phyloP scores from a whole-genome alignment of 2,329 filamentous ascomycete genomes.

The Daldinia sp. region DNA sequence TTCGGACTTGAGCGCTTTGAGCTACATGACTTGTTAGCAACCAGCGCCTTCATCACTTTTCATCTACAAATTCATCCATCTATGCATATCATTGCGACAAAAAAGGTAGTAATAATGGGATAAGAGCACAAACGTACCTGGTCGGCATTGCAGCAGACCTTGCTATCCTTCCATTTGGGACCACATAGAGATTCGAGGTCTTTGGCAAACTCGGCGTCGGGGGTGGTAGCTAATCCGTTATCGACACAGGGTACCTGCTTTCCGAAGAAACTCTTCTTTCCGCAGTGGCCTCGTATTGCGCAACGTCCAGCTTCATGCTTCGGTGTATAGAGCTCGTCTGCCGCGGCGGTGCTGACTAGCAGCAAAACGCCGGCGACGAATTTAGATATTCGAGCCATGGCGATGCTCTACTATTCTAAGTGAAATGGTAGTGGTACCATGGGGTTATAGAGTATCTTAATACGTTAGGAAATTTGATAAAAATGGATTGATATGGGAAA shows the following conservation, averaged over 20 bases:
- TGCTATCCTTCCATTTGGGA: slow-evolving; percentile 82
- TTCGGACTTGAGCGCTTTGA: slow-evolving; percentile 84
- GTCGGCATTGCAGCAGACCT: slow-evolving; percentile 85
- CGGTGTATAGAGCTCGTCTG: slow-evolving; percentile 58
- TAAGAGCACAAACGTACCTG: slow-evolving; percentile 67
- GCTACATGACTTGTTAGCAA: slow-evolving; percentile 59
- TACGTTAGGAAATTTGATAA: slow-evolving; percentile 21
- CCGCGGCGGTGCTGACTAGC: slow-evolving; percentile 51
- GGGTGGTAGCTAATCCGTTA: slow-evolving; percentile 83
- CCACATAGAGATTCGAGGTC: slow-evolving; percentile 90
- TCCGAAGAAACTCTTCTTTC: slow-evolving; percentile 90
- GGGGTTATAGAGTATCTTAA: slow-evolving; percentile 13
- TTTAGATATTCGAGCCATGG: slow-evolving; percentile 56
- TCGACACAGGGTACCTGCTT: slow-evolving; percentile 92
- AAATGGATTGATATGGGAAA: slow-evolving; percentile 13
- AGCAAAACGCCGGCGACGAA: slow-evolving; percentile 53
- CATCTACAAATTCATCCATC: background rate
- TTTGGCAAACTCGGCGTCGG: slow-evolving; percentile 76
- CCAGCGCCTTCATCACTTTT: background rate
- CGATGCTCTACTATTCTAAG: slow-evolving; percentile 38
- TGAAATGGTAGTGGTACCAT: slow-evolving; percentile 41
- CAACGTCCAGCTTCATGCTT: slow-evolving; percentile 90
- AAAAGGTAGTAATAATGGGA: slow-evolving; percentile 9
- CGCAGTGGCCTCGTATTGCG: slow-evolving; percentile 91
- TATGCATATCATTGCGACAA: background rate